These are phyloP conservation scores for Ceratocystis huliohia DNA, from an alignment of 2,329 filamentous ascomycete species.

Conservation along the genomic window DNA sequence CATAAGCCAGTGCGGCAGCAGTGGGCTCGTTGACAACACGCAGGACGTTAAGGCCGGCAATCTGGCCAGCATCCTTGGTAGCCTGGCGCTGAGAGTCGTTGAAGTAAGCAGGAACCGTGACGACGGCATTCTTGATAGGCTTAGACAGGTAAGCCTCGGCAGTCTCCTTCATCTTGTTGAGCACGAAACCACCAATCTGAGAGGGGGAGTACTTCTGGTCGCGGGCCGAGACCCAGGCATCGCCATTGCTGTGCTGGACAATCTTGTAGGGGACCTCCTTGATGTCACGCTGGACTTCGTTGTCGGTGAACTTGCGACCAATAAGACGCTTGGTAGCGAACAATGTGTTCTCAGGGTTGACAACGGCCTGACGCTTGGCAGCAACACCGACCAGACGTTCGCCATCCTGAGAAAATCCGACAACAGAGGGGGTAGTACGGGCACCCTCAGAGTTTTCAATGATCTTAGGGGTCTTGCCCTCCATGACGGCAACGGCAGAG, in stretches of 20 bases:
- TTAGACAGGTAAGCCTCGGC: conserved; percentile 87
- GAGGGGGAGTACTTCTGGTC: conserved; percentile 94
- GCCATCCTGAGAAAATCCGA: conserved; percentile 88
- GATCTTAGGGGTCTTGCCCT: conserved; percentile 88
- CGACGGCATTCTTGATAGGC: conserved; percentile 86
- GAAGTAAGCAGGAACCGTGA: conserved; percentile 96
- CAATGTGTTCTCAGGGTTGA: conserved; percentile 96
- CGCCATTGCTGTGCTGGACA: conserved; percentile 88
- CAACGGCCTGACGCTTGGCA: conserved; percentile 93
- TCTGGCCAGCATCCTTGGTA: conserved; percentile 98
- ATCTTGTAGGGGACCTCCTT: conserved; percentile 99
- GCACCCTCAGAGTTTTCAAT: conserved; percentile 97
- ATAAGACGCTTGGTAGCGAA: conserved; percentile 99
- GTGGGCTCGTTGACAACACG: conserved; percentile 98
- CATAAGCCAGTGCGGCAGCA: conserved; percentile 87
- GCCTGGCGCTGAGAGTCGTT: conserved; percentile 97
- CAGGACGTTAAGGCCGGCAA: conserved; percentile 88
- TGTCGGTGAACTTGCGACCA: conserved; percentile 88
- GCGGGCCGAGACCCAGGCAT: conserved; percentile 89
- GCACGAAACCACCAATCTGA: conserved; percentile 92
- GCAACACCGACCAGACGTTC: conserved; percentile 95
- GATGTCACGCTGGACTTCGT: conserved; percentile 90
- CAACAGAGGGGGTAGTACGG: conserved; percentile 83
- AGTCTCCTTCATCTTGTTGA: conserved; percentile 99
- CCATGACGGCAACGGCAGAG: conserved; percentile 94